Evolutionary conservation across 306 rosid genomes (phyloP), one percentile per base, ranked within the genome.

Genomic region (Geum urbanum): DNA sequence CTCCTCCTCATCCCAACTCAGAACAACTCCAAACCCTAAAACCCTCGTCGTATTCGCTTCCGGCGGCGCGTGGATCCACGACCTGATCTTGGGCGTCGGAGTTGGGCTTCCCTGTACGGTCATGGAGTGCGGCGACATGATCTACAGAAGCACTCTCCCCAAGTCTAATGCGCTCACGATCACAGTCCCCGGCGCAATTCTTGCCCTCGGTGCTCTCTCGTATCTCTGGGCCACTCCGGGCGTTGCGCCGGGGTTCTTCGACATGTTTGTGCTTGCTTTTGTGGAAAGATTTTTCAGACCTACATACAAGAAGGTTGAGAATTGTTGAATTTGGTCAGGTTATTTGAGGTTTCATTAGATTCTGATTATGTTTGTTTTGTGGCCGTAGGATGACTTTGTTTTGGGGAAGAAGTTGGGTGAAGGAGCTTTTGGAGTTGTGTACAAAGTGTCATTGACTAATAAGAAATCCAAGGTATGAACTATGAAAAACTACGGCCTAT

Each of bases 141-240:
- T 94, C 3, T 90, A 94, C 39, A 83, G 98, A 72, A 94, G 98
- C 79, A 94, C 97, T 16, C 90, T 90, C 69, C 97, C 98, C 0
- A 90, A 84, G 77, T 49, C 96, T 9, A 79, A 15, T 80, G 94
- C 84, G 6, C 79, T 94, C 66, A 94, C 92, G 0, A 15, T 94
- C 50, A 94, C 97, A 32, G 62, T 58, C 5, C 90, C 98, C 54
- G 98, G 97, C 19, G 84, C 85, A 53, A 43, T 94, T 78, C 52
- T 94, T 43, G 96, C 92, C 72, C 22, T 94, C 79, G 79, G 94
- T 11, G 80, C 98, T 72, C 78, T 90, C 2, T 94, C 97, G 62
- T 94, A 94, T 76, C 94, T 90, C 6, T 94, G 96, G 98, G 97
- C 96, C 67, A 90, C 98, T 5, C 97, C 97, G 45, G 97, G 96